Base-by-base conservation (phyloP, 2,329 filamentous ascomycete genomes). In the Penicillium sp. region DNA sequence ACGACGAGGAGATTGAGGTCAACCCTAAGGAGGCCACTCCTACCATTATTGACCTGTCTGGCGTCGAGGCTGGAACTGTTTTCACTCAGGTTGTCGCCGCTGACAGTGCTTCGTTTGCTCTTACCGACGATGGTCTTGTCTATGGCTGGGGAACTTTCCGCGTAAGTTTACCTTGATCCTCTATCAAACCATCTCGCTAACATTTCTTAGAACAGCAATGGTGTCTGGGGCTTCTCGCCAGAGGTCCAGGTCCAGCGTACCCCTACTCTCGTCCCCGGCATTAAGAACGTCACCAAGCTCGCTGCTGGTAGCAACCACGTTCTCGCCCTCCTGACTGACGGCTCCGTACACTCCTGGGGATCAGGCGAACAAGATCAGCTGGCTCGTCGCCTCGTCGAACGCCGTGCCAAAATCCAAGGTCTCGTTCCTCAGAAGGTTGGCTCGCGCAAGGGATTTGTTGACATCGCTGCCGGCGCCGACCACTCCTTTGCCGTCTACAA, bases 401-500 rank as follows among this genome's bases (percentile, higher is more conserved):
- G 58, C 67, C 79, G 80, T 46, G 80, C 73, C 46, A 77, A 79
- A 60, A 71, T 70, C 46, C 74, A 78, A 61, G 77, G 75, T 26
- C 74, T 83, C 16, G 69, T 73, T 24, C 83, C 83, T 11, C 76
- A 74, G 59, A 78, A 79, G 61, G 74, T 83, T 54, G 79, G 79
- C 52, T 75, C 83, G 48, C 77, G 79, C 64, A 77, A 77, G 63
- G 71, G 72, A 60, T 81, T 87, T 49, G 77, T 77, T 55, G 82
- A 74, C 74, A 80, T 87, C 58, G 80, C 81, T 24, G 84, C 84
- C 42, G 90, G 90, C 47, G 82, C 85, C 12, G 91, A 91, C 73
- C 89, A 93, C 76, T 88, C 84, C 64, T 91, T 94, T 64, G 86
- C 86, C 49, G 80, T 90, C 48, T 81, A 81, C 63, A 83, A 83